A percentile compares a stretch with the other conserved stretches of the same genome.
phyloP scores from a whole-genome alignment of 139 green algal species.

The Micractinium sp. region DNA sequence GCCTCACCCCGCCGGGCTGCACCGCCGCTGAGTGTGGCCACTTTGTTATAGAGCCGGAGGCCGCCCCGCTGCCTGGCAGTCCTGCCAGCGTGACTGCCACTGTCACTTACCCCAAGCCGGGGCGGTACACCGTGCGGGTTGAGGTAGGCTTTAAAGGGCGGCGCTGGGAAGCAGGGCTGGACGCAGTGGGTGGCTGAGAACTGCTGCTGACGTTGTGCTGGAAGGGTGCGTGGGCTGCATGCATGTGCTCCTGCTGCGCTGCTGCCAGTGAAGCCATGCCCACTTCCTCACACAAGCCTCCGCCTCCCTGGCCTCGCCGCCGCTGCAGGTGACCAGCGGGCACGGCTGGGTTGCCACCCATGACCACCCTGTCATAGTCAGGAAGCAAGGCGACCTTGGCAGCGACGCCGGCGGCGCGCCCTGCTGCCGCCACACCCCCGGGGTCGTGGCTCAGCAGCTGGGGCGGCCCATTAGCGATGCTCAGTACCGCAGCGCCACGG shows the following conservation, averaged over 20 bases:
- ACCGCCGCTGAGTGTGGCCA: slow-evolving; percentile 16
- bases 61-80: neutral
- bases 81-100: neutral
- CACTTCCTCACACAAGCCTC: neutral
- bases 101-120: slow-evolving; percentile 10
- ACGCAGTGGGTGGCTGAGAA: no score
- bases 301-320: neutral
- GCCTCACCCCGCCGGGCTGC: slow-evolving; percentile 4
- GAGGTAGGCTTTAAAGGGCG: slow-evolving; percentile 35
- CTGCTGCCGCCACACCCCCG: slow-evolving; percentile 21
- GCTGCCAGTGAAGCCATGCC: neutral
- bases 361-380: slow-evolving; percentile 58
- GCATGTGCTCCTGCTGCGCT: neutral
- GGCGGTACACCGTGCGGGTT: slow-evolving; percentile 54
- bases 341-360: neutral
- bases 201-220: neutral
- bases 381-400: slow-evolving; percentile 57
- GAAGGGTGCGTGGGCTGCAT: neutral
- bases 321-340: slow-evolving; percentile 12
- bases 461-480: slow-evolving; percentile 55
- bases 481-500: slow-evolving; percentile 37
- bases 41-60: neutral
- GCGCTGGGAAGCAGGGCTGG: no score
- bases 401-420: neutral
- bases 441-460: slow-evolving; percentile 51